A percentile compares a stretch with the other conserved stretches of the same genome.
Evolutionary conservation across 805 yeast species (phyloP).

Genomic region (Metschnikowia orientalis): DNA sequence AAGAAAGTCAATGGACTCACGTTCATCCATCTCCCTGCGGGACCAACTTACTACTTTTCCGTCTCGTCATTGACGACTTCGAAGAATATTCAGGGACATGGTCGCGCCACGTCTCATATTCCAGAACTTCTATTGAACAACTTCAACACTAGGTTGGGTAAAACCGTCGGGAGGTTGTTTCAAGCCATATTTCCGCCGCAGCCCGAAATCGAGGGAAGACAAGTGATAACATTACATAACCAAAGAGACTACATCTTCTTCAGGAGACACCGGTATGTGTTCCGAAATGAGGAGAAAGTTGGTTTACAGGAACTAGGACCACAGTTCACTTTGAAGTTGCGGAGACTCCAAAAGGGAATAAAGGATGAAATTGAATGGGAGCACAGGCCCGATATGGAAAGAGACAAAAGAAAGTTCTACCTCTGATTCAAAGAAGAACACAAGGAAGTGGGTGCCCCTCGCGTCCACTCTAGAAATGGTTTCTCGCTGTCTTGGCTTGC

Average conservation of each 20-base stretch:
- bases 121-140: conserved; percentile 92
- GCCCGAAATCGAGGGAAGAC: conserved; percentile 94
- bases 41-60: conserved; percentile 92
- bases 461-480: too few species aligned
- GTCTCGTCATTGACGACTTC: conserved; percentile 73
- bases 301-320: conserved; percentile 97
- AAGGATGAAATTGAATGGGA: conserved; percentile 95
- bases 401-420: conserved; percentile 89
- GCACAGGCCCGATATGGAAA: conserved; percentile 93
- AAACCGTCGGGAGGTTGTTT: conserved; percentile 87
- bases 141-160: conserved; percentile 88
- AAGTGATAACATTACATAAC: conserved; percentile 91
- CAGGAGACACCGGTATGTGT: conserved; percentile 90
- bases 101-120: conserved; percentile 81
- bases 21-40: conserved; percentile 88
- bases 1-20: conserved; percentile 89
- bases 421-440: conserved; percentile 36
- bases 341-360: conserved; percentile 88
- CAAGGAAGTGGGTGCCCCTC: too few species aligned
- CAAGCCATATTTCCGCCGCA: conserved; percentile 88
- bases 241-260: conserved; percentile 95
- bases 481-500: too few species aligned
- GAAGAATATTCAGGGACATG: conserved; percentile 78
- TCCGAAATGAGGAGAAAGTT: conserved; percentile 84
- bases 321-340: conserved; percentile 83